Base-by-base conservation (phyloP, 2,329 filamentous ascomycete species). In the Sporothrix globosa region DNA sequence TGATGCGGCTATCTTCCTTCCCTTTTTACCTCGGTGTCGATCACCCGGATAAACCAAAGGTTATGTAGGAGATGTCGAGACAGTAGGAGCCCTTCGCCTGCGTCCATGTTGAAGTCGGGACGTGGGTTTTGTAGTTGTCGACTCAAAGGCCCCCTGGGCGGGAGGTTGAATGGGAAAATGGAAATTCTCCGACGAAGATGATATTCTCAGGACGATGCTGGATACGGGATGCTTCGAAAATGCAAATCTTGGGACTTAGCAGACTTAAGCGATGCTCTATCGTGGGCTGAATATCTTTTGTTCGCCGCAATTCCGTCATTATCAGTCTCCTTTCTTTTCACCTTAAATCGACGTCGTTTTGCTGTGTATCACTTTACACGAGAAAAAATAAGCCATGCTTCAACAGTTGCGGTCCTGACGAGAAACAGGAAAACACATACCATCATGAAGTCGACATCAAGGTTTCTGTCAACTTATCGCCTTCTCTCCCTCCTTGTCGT, bases 11-110 rank as follows among this genome's bases (percentile, higher is more conserved):
- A 4, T 60, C 34, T 41, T 27, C 50, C n/a, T n/a, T 53, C 19
- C 21, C 24, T 13, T 46, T 27, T 11, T 46, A 34, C 21, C 52
- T 39, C 39, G n/a, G 21, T 14, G 66, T 56, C 48, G 66, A 68
- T 68, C 66, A 17, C 34, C 52, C 66, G 50, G 66, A 21, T 56
- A 68, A 68, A 58, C 50, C 46, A 68, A 68, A 7, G 13, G 27
- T 30, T 6, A 39, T 56, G 66, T 58, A 44, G 50, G 66, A 68
- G 52, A 67, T 66, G 21, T 34, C 21, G 44, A 30, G 44, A 21
- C 50, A 39, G 41, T 46, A 24, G 50, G 14, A 3, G 17, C 24
- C 21, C n/a, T 24, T 46, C 34, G 34, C 34, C 34, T 7, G 34
- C 9, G 4, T 66, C 17, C 2, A 19, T 27, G 4, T 66, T 3